phyloP scores from a whole-genome alignment of 306 rosid genomes.

The Leucaena leucocephala region DNA sequence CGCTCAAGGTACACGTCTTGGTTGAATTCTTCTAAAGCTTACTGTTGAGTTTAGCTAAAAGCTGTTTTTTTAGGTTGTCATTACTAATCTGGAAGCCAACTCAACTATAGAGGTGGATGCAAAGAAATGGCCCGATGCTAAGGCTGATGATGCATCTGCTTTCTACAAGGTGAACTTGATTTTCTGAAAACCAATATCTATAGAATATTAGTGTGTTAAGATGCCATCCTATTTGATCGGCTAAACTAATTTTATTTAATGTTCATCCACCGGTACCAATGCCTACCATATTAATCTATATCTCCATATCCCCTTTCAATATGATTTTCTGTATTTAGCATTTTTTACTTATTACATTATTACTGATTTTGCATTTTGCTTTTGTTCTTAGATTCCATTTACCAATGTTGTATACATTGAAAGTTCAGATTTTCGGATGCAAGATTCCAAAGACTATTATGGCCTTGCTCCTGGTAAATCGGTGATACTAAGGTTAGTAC shows the following conservation, averaged over 20 bases:
- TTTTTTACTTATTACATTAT: neutral
- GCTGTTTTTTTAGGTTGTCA: conserved; percentile 63
- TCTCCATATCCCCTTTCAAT: neutral
- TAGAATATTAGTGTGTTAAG: neutral
- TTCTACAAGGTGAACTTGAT: conserved; percentile 70
- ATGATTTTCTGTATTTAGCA: neutral
- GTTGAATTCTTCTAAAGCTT: conserved; percentile 29
- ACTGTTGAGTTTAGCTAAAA: neutral
- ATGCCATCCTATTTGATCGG: neutral
- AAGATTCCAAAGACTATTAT: conserved; percentile 92
- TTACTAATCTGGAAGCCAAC: conserved; percentile 81
- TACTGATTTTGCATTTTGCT: conserved; percentile 23
- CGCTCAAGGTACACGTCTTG: conserved; percentile 72
- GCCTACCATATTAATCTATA: conserved; percentile 3
- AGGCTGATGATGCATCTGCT: conserved; percentile 68
- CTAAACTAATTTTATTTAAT: neutral
- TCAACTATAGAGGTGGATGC: conserved; percentile 73
- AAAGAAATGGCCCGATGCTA: conserved; percentile 92
- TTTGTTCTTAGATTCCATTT: conserved; percentile 68
- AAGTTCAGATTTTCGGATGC: conserved; percentile 80
- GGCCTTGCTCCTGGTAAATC: conserved; percentile 99
- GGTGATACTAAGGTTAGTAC: conserved; percentile 76
- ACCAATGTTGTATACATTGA: conserved; percentile 85
- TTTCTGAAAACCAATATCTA: conserved; percentile 30
- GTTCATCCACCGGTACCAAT: conserved; percentile 9